Evolutionary conservation across 129 eudicot genomes (phyloP).

Genomic region (Chrysanthemum seticuspe): DNA sequence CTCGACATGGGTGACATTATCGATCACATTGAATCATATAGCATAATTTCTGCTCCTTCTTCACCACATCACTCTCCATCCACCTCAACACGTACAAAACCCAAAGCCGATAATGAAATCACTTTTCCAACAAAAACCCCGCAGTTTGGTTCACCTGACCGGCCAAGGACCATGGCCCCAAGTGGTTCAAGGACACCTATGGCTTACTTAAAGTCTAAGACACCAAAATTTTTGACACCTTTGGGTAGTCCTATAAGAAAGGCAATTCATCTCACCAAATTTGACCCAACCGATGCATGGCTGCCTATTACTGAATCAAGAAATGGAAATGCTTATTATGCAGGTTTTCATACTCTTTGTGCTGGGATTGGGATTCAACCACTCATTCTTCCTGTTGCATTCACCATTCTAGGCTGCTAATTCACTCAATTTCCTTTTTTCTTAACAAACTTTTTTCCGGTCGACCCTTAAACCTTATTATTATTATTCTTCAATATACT

Average conservation of each 20-base stretch:
- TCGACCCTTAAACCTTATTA: not conserved
- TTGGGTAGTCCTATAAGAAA: too few relatives aligned
- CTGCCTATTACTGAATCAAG: too few relatives aligned
- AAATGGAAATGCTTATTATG: constrained; percentile 28
- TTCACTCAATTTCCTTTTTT: not conserved
- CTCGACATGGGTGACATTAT: not conserved
- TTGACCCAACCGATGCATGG: too few relatives aligned
- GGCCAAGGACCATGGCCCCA: not conserved
- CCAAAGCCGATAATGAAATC: not conserved
- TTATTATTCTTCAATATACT: too few relatives aligned
- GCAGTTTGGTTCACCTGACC: too few relatives aligned
- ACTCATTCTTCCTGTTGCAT: constrained; percentile 46
- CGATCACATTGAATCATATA: not conserved
- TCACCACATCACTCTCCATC: not conserved
- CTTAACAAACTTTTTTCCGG: too few relatives aligned
- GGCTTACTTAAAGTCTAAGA: not conserved
- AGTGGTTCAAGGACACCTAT: constrained; percentile 5
- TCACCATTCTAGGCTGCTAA: constrained; percentile 47
- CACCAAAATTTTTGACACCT: too few relatives aligned
- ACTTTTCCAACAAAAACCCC: not conserved
- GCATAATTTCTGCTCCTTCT: not conserved
- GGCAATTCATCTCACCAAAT: too few relatives aligned
- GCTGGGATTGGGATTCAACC: constrained; percentile 55
- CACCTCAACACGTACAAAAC: not conserved
- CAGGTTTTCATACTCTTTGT: constrained; percentile 44